Percentiles rank a stretch among this genome's conserved stretches.
These are phyloP conservation scores for Oidium heveae DNA, from an alignment of 2,329 filamentous ascomycete genomes.

Conservation along the genomic window DNA sequence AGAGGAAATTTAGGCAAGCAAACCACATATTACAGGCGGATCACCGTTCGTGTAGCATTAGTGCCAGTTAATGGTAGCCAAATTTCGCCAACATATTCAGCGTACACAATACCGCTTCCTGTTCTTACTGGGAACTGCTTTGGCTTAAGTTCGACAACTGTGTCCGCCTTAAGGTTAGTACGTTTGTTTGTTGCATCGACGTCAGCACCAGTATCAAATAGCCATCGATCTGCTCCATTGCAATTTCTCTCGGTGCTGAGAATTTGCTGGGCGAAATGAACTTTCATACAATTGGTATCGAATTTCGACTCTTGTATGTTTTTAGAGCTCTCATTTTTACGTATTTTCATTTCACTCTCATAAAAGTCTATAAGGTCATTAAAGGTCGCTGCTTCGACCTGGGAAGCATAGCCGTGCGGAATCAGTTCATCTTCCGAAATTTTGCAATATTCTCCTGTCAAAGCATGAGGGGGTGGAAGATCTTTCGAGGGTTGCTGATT, in stretches of 20 bases:
- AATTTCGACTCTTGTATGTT: not conserved
- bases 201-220: not conserved
- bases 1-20: not conserved
- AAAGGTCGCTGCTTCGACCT: not conserved
- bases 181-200: not conserved
- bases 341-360: not conserved
- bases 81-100: not conserved
- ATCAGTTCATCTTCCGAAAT: not conserved
- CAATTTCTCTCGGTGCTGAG: not conserved
- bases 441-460: not conserved
- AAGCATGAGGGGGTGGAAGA: not conserved
- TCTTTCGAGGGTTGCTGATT: no score
- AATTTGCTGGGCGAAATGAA: not conserved
- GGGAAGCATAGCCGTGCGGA: not conserved
- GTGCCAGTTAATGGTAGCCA: no score
- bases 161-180: not conserved
- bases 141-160: not conserved
- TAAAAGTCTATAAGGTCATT: not conserved
- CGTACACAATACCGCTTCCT: not conserved
- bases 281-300: no score
- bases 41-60: not conserved
- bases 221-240: not conserved
- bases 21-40: not conserved
- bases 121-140: not conserved
- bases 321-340: not conserved